Base-by-base conservation (phyloP, 176 grass and related monocot species). In the Zizania latifolia region DNA sequence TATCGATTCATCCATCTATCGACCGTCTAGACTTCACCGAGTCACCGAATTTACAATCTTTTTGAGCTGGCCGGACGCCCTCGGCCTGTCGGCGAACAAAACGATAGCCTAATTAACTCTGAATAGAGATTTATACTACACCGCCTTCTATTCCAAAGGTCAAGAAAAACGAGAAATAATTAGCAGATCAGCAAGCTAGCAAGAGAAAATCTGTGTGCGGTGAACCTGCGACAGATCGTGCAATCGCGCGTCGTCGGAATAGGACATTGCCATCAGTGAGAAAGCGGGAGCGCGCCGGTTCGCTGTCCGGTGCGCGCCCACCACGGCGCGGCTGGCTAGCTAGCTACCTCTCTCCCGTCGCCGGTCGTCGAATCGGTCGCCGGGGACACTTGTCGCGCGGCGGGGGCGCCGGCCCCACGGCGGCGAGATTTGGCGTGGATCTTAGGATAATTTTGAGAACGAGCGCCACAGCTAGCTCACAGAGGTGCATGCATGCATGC, bases 191-290 rank as follows among this genome's bases (percentile, higher is more conserved):
- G 0, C 14, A 1, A 8, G 14, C 8, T 32, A 27, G n/a, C n/a
- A 8, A 40, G 4, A 78, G 31, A 50, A 53, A 38, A 21, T 28
- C 78, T n/a, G 58, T 59, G 71, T 31, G 38, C 68, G 64, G 39
- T 36, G 68, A 79, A 65, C 33, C 15, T n/a, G 35, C 40, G 30
- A 30, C 17, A 1, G 32, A 35, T 72, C 27, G 2, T 58, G 8
- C 36, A 22, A 36, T 9, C 34, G 0, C 31, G 19, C n/a, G 24
- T 15, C 15, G 65, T 17, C 5, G 34, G 53, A 54, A 75, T 40
- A 32, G n/a, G 63, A 62, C 84, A 62, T 70, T 63, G 63, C 76
- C 58, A 50, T 80, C 41, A 28, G 43, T 28, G 76, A 26, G 69
- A 78, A 65, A 67, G 39, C 60, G 3, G 22, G 13, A 9, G 11